A percentile compares a stretch with the other conserved stretches of the same genome.
Evolutionary conservation across 495 filamentous ascomycete species (phyloP).

Genomic region (Penicillium soppii): DNA sequence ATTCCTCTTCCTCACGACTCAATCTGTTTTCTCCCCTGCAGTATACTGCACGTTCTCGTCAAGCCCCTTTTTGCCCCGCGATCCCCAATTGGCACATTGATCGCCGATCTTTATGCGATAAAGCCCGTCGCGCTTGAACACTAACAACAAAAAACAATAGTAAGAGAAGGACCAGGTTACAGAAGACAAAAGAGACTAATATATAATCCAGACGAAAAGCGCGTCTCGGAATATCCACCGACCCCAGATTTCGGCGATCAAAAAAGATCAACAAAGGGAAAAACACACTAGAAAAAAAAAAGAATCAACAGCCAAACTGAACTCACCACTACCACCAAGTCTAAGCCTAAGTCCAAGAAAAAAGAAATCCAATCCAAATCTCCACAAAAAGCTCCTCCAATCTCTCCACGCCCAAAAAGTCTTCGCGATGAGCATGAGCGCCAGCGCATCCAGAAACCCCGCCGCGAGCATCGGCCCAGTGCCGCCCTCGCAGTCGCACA

Average conservation of each 20-base stretch:
- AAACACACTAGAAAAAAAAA: neutral
- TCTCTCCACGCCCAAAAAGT: neutral
- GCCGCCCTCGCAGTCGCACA: neutral
- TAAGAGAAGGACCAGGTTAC: neutral
- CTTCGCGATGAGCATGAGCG: slow-evolving; percentile 3
- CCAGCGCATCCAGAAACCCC: neutral
- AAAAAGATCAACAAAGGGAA: neutral
- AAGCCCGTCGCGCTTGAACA: slow-evolving; percentile 4
- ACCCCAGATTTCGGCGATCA: neutral
- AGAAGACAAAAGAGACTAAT: neutral
- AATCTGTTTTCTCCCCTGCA: too few species aligned
- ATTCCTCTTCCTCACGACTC: too few species aligned
- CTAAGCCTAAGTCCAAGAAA: neutral
- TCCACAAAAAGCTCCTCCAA: neutral
- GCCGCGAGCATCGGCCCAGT: neutral
- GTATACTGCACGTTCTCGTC: neutral
- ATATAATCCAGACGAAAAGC: neutral
- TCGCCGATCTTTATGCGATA: slow-evolving; percentile 10
- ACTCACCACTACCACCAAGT: neutral
- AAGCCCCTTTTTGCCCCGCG: slow-evolving; percentile 19
- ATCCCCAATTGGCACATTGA: slow-evolving; percentile 2
- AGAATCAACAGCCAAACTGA: slow-evolving; percentile 5
- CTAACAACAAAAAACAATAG: neutral
- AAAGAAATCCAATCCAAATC: slow-evolving; percentile 1
- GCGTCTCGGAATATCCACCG: neutral